Evolutionary conservation across 139 green algal genomes (phyloP), one percentile per base, ranked within the genome.

Genomic region (Coccomyxa sp.): DNA sequence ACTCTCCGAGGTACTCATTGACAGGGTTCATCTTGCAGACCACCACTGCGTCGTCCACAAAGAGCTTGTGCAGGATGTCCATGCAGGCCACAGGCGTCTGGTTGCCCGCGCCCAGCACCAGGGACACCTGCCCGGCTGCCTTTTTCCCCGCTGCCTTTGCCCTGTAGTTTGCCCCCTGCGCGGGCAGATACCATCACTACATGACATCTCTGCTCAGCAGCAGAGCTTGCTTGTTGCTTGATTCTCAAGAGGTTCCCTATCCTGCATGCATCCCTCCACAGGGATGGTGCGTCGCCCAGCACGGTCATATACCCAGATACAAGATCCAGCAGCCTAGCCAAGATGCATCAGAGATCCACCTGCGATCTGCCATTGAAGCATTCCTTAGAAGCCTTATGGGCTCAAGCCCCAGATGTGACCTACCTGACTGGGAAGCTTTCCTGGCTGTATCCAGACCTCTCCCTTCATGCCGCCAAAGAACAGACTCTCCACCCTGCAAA

Each of bases 11-110:
- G 78, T 89, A 92, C 44, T 94, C 91, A 68, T 94, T 95, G 39
- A 90, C 84, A 4, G 92, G 92, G 82, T 96, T 94, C 82, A 95
- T 90, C 84, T 96, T 96, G 54, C 91, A 83, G 44, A 96, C 39
- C 33, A 94, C 90, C 27, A 93, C 89, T 38, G 87, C 80, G 41
- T 94, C 85, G 2, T 94, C 88, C 14, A 82, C 58, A 0, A 95
- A 14, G 68, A 97, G 82, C 85, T 90, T 84, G 75, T 92, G 86
- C 72, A 94, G 75, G 50, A 91, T 87, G 84, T 94, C 90, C 36
- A 86, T 69, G 0, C 79, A 34, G 8, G 78, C 81, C 38, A 92
- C 83, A 8, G 83, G 64, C 10, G 86, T 72, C 75, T 94, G 90
- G 79, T 94, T 94, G 68, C 90, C 90, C n/a, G 90, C 90, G 10